Percentiles rank a stretch among this genome's conserved stretches.
phyloP scores from a whole-genome alignment of 805 yeast species.

The Kuraishia ogatae region DNA sequence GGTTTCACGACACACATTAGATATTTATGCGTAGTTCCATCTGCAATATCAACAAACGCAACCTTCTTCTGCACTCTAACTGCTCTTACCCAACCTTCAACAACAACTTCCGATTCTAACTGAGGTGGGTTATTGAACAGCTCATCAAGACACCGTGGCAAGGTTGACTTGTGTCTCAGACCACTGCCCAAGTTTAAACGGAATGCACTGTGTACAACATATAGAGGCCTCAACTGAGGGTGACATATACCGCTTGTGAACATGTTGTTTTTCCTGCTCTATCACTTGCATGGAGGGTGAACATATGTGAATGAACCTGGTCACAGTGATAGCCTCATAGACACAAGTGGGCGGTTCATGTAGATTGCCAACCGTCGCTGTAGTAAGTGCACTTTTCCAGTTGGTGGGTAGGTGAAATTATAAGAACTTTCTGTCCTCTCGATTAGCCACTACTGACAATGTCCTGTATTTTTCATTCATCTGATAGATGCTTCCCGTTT shows the following conservation, averaged over 20 bases:
- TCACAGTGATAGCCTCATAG: background rate
- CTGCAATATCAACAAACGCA: slow-evolving; percentile 72
- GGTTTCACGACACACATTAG: slow-evolving; percentile 49
- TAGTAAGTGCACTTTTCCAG: too few species aligned
- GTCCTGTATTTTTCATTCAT: background rate
- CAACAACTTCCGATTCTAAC: slow-evolving; percentile 26
- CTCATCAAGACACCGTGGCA: slow-evolving; percentile 19
- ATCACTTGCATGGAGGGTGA: too few species aligned
- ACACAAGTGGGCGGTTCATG: too few species aligned
- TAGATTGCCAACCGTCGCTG: too few species aligned
- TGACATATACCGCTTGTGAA: background rate
- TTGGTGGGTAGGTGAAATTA: too few species aligned
- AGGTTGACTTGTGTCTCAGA: background rate
- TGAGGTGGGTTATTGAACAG: slow-evolving; percentile 25
- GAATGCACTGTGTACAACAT: background rate
- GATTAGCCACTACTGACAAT: too few species aligned
- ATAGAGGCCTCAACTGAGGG: background rate
- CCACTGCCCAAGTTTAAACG: background rate
- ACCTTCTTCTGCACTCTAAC: slow-evolving; percentile 66
- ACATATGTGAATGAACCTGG: background rate
- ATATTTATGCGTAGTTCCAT: slow-evolving; percentile 56
- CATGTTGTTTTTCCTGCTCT: too few species aligned
- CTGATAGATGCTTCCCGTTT: background rate
- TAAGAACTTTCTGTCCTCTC: too few species aligned
- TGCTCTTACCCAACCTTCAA: slow-evolving; percentile 71